phyloP scores from a whole-genome alignment of 345 rosid species.

The Raphanus sativus region DNA sequence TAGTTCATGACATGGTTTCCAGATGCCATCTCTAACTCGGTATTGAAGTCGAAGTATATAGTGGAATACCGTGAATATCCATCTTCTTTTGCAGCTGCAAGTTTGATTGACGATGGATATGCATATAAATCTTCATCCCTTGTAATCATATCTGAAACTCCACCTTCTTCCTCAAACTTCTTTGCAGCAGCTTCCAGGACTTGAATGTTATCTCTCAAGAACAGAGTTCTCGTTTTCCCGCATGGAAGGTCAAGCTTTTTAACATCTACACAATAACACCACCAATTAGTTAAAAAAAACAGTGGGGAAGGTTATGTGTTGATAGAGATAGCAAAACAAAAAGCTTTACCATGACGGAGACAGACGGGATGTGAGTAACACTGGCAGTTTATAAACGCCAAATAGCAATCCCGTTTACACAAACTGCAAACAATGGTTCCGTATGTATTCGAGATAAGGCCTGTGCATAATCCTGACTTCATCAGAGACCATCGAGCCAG shows the following conservation, averaged over 20 bases:
- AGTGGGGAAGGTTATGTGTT: background rate
- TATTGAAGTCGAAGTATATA: constrained; percentile 44
- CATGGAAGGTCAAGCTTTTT: constrained; percentile 65
- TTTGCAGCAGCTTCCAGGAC: constrained; percentile 85
- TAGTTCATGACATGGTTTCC: constrained; percentile 23
- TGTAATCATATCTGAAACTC: constrained; percentile 35
- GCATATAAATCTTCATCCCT: constrained; percentile 53
- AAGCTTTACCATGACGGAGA: constrained; percentile 77
- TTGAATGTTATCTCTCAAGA: constrained; percentile 69
- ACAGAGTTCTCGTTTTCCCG: constrained; percentile 61
- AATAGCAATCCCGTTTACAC: constrained; percentile 91
- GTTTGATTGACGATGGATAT: constrained; percentile 47
- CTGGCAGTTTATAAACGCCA: constrained; percentile 72
- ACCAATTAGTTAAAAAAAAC: background rate
- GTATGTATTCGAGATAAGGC: constrained; percentile 48
- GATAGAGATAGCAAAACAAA: background rate
- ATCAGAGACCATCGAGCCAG: constrained; percentile 71
- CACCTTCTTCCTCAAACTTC: constrained; percentile 68
- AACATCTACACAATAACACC: constrained; percentile 50
- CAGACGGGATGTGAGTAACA: constrained; percentile 71
- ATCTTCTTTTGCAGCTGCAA: constrained; percentile 42
- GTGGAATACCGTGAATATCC: constrained; percentile 75
- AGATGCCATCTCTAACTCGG: constrained; percentile 14
- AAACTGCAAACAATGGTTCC: constrained; percentile 81
- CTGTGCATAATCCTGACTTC: constrained; percentile 66